Evolutionary conservation across 2,329 filamentous ascomycete genomes (phyloP).

Genomic region (Daldinia eschscholtzii): DNA sequence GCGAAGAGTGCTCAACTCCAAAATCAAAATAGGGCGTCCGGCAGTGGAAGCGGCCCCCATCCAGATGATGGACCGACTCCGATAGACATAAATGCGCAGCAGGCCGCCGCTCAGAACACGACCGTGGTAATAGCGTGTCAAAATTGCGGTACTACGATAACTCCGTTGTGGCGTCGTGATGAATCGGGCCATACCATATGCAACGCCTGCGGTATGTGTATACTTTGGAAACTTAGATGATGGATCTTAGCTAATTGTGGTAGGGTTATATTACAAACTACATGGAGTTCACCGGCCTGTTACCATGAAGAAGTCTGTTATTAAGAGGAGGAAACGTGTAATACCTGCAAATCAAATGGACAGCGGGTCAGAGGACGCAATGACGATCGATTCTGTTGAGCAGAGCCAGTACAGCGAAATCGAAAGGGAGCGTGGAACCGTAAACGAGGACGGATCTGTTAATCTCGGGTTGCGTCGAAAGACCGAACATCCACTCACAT

Average conservation of each 20-base stretch:
- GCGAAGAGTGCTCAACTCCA: conserved; percentile 84
- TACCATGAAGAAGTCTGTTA: conserved; percentile 99
- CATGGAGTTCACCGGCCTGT: conserved; percentile 93
- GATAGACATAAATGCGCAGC: conserved; percentile 64
- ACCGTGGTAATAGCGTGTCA: conserved; percentile 90
- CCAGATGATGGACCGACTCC: conserved; percentile 58
- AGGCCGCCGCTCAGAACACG: conserved; percentile 60
- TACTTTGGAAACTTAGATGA: not conserved
- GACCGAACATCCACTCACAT: conserved; percentile 59
- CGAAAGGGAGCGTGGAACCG: conserved; percentile 65
- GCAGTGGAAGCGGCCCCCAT: conserved; percentile 45
- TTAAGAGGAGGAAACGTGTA: conserved; percentile 94
- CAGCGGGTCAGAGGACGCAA: conserved; percentile 54
- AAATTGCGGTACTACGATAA: conserved; percentile 97
- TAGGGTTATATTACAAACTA: conserved; percentile 95
- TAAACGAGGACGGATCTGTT: conserved; percentile 74
- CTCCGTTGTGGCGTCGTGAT: conserved; percentile 93
- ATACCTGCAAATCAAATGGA: conserved; percentile 78
- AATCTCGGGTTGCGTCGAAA: conserved; percentile 70
- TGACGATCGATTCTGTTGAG: conserved; percentile 63
- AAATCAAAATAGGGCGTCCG: conserved; percentile 53
- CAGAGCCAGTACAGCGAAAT: conserved; percentile 54
- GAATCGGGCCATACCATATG: conserved; percentile 97
- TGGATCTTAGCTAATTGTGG: conserved; percentile 43
- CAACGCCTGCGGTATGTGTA: conserved; percentile 90